Conservation (phyloP, 2,329 filamentous ascomycete genomes). For the Diaporthe sp. region DNA sequence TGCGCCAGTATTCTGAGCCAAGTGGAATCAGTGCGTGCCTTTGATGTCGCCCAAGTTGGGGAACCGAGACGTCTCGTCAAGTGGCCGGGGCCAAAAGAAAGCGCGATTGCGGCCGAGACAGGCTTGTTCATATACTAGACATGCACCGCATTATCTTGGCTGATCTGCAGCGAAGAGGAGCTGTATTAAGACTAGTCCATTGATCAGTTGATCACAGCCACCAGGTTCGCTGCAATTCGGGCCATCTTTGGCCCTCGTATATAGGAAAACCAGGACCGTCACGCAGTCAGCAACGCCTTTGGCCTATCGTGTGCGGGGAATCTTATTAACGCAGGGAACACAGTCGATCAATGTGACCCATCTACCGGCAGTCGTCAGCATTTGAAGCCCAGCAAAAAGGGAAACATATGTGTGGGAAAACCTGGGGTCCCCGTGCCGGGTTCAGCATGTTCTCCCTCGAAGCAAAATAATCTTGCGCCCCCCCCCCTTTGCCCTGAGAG, state of each 20-base stretch:
- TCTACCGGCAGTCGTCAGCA: background rate
- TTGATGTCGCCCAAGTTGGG: background rate
- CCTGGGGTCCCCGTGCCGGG: background rate
- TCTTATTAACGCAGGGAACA: background rate
- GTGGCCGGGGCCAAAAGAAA: background rate
- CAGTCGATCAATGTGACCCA: conserved; percentile 12
- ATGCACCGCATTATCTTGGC: background rate
- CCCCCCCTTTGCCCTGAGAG: background rate
- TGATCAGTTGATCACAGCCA: background rate
- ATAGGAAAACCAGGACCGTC: conserved; percentile 16
- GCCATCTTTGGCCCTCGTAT: conserved; percentile 26
- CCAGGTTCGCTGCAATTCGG: background rate
- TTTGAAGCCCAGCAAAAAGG: background rate
- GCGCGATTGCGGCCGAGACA: background rate
- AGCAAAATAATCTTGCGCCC: too few relatives aligned
- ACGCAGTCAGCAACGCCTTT: conserved; percentile 4
- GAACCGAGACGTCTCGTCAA: background rate
- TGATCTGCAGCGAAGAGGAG: conserved; percentile 9
- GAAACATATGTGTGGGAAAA: background rate
- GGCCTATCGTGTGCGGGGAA: conserved; percentile 18
- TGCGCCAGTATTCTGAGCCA: background rate
- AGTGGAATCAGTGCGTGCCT: background rate
- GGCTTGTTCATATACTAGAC: background rate
- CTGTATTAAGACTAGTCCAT: background rate
- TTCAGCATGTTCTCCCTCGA: background rate